Percentiles rank a stretch among this genome's conserved stretches.
Conservation (phyloP, 1,284 basidiomycete genomes). For the Pyrrhoderma noxium region DNA sequence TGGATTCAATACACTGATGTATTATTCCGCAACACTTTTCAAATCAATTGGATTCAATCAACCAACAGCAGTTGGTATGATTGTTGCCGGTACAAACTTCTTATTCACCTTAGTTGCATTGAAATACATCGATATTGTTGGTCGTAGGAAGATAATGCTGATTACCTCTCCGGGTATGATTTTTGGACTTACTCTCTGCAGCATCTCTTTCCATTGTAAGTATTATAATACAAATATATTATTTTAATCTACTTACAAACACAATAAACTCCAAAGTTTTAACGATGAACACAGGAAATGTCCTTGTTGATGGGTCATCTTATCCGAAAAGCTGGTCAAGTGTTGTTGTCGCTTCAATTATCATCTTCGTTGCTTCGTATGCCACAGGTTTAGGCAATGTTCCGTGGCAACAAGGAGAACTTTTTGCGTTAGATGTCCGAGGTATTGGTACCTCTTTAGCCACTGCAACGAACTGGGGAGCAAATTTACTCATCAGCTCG, state of each 20-base stretch:
- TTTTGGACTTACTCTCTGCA: conserved; percentile 60
- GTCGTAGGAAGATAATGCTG: conserved; percentile 71
- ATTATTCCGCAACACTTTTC: conserved; percentile 75
- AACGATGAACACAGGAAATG: conserved; percentile 58
- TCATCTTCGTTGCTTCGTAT: conserved; percentile 77
- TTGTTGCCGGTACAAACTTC: conserved; percentile 77
- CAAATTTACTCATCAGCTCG: conserved; percentile 73
- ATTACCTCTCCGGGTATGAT: conserved; percentile 75
- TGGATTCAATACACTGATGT: conserved; percentile 64
- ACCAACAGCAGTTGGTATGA: conserved; percentile 71
- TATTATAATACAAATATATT: no score
- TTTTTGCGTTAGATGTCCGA: conserved; percentile 41
- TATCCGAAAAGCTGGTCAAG: conserved; percentile 63
- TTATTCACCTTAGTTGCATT: conserved; percentile 77
- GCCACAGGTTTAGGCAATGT: conserved; percentile 74
- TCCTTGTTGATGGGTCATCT: conserved; percentile 53
- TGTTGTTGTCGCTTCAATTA: conserved; percentile 72
- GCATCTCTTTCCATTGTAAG: conserved; percentile 72
- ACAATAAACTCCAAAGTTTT: conserved; percentile 39
- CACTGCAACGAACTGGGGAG: conserved; percentile 80
- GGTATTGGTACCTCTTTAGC: conserved; percentile 74
- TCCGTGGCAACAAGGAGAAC: conserved; percentile 49
- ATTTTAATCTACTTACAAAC: neutral
- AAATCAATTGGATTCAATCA: conserved; percentile 75
- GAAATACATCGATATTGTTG: conserved; percentile 75